These are phyloP conservation scores for Trichoderma sp. DNA, from an alignment of 2,329 filamentous ascomycete species.

Conservation along the genomic window DNA sequence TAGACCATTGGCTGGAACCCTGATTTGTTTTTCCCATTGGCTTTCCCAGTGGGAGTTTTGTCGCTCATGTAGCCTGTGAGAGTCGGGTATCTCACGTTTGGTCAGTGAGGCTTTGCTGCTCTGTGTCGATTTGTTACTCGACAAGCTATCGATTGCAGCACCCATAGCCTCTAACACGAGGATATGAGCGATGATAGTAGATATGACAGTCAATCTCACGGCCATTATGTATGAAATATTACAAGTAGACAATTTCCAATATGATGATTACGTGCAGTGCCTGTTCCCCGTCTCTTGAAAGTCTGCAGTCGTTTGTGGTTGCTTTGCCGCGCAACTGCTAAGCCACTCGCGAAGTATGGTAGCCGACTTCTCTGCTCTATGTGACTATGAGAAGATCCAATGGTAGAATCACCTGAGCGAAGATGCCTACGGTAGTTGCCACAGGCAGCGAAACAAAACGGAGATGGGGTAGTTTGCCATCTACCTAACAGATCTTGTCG, in stretches of 20 bases:
- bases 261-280: neutral
- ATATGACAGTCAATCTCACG: neutral
- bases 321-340: neutral
- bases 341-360: neutral
- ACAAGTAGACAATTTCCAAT: neutral
- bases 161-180: neutral
- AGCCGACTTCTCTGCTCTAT: neutral
- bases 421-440: neutral
- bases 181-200: neutral
- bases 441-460: neutral
- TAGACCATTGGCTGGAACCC: neutral
- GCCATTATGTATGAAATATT: neutral
- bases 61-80: neutral
- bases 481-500: neutral
- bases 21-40: neutral
- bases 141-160: neutral
- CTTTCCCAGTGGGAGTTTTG: neutral
- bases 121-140: neutral
- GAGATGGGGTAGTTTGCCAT: neutral
- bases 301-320: neutral
- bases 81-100: neutral
- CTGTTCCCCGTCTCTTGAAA: neutral
- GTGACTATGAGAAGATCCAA: neutral
- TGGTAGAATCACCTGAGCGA: accelerated
- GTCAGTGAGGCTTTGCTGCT: neutral